Evolutionary conservation across 306 rosid genomes (phyloP), one percentile per base, ranked within the genome.

Genomic region (Chamaecrista fasciculata): DNA sequence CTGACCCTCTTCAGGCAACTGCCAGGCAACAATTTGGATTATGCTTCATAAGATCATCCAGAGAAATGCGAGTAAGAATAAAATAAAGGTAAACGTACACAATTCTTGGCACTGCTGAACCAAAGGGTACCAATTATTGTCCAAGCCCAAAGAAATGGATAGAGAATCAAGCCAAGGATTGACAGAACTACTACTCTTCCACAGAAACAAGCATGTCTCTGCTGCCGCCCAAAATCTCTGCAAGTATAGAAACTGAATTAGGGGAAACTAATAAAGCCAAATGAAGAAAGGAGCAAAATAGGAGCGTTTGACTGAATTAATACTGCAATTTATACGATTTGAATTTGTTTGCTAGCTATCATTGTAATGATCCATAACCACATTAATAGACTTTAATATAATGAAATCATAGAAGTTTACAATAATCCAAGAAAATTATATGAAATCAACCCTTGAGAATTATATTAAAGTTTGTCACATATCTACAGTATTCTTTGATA

Each of bases 71-170:
- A 20, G 39, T 43, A 21, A 75, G 42, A 24, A 59, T 33, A 36
- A 25, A 33, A 50, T 36, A 33, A 8, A n/a, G 61, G 28, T 14
- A 53, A 55, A 79, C 95, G 36, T 86, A 91, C 97, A 28, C 96
- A 88, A 61, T 56, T 79, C 73, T 79, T 86, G 12, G 95, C 76
- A 63, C 66, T 63, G 73, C 65, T 78, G 78, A 88, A 91, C 96
- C 96, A 88, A 70, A 82, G 71, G 51, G 91, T 81, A 72, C 96
- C 97, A 48, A 84, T 74, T 52, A 85, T 85, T 23, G 91, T 91
- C 97, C 96, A 91, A 63, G 88, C 84, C 95, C 97, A 91, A 66
- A 91, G 96, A 80, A 88, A 86, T 52, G 96, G 97, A 78, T 88
- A 91, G 40, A 91, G 87, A 37, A 86, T 75, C 66, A 91, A 63